Percentiles rank a stretch among this genome's conserved stretches.
Evolutionary conservation across 805 yeast genomes (phyloP).

Genomic region (Metschnikowia cerradonensis): DNA sequence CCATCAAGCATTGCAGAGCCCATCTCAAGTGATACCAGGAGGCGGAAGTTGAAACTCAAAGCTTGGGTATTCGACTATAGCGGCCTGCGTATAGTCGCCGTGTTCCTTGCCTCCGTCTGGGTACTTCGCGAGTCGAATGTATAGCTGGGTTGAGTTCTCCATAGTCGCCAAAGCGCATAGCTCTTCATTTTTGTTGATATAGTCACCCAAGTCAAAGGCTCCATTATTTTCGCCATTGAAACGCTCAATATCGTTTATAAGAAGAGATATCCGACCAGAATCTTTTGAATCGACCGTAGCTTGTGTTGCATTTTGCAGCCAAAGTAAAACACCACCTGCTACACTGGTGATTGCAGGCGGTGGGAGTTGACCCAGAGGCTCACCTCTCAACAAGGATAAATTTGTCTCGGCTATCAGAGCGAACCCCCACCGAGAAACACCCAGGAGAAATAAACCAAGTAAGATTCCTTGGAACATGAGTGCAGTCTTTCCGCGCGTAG

Average conservation of each 20-base stretch:
- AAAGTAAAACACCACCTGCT: constrained; percentile 32
- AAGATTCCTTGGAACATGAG: constrained; percentile 79
- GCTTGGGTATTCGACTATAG: constrained; percentile 53
- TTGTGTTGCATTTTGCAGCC: constrained; percentile 23
- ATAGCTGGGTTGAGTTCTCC: constrained; percentile 35
- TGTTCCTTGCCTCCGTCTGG: constrained; percentile 33
- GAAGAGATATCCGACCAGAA: constrained; percentile 49
- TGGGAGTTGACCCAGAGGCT: constrained; percentile 52
- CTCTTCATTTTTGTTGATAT: constrained; percentile 21
- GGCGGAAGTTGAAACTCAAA: constrained; percentile 50
- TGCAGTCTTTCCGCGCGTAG: constrained; percentile 67
- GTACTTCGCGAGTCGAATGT: constrained; percentile 55
- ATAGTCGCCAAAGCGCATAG: constrained; percentile 20
- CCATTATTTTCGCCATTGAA: constrained; percentile 50
- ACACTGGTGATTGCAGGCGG: constrained; percentile 49
- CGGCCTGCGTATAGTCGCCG: constrained; percentile 69
- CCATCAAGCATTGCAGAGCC: background rate
- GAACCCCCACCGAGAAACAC: constrained; percentile 89
- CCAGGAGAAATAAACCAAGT: constrained; percentile 76
- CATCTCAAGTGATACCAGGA: constrained; percentile 47
- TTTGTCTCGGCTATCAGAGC: constrained; percentile 84
- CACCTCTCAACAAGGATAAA: constrained; percentile 62
- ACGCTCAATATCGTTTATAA: constrained; percentile 76
- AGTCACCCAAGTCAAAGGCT: constrained; percentile 34
- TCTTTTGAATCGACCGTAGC: constrained; percentile 9